Base-by-base conservation (phyloP, 2,329 filamentous ascomycete genomes). In the Domatiomyces catenatus region DNA sequence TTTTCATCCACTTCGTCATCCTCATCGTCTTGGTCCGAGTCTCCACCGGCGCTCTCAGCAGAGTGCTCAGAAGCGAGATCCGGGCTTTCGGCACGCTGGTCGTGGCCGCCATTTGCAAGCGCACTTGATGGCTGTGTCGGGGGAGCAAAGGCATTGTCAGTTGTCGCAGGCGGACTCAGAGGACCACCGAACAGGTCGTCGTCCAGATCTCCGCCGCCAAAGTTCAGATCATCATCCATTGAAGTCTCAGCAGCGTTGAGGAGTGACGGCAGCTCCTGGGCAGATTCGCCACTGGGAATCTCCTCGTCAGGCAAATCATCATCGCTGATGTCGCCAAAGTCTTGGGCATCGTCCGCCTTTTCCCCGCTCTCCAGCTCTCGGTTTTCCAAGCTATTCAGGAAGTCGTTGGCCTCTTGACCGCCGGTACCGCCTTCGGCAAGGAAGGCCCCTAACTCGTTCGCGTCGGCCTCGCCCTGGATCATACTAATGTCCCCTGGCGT, bases 291-390 rank as follows among this genome's bases (percentile, higher is more conserved):
- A 8, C 58, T 56, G 12, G 47, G 52, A 52, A 69, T 67, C 58
- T 73, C 72, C 42, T 92, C 86, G 5, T 92, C 86, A 8, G 87
- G 84, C 6, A 94, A 75, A 56, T 95, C 89, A 63, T 93, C 88
- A 64, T 96, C 90, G 57, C 84, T 84, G 55, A 96, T 89, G 62
- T 94, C 86, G 63, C 86, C 87, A 60, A 76, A 98, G 63, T 98
- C 92, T 55, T 92, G 71, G 42, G 92, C 92, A 68, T 96, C 86
- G 53, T 88, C 88, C 50, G 88, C 90, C 67, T 98, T 98, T 65
- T 87, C 84, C 18, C 74, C 75, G 48, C 48, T 72, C 71, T 48
- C 75, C 65, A 49, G 49, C 28, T 53, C 54, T 54, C 52, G 50
- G 46, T 52, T 50, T 46, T 60, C 58, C 32, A 61, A 42, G 24